These are phyloP conservation scores for Irpex sp. DNA, from an alignment of 1,284 basidiomycete genomes.

Conservation along the genomic window DNA sequence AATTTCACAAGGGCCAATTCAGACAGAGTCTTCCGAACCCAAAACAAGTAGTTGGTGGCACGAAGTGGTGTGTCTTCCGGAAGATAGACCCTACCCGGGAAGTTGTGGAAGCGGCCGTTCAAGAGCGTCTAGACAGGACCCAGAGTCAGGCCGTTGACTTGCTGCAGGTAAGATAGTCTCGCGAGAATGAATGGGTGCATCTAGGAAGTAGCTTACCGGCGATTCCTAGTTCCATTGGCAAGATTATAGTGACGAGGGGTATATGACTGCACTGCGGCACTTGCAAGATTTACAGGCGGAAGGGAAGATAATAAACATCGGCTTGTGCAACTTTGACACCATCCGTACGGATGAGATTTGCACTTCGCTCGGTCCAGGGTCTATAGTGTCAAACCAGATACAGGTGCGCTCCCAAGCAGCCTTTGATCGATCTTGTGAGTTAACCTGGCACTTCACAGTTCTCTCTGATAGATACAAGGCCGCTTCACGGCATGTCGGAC, in stretches of 20 bases:
- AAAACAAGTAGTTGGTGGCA: constrained; percentile 59
- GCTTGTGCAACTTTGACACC: constrained; percentile 80
- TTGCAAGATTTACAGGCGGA: constrained; percentile 58
- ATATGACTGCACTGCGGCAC: constrained; percentile 58
- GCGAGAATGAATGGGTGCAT: not conserved
- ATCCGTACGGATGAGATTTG: constrained; percentile 76
- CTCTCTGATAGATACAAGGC: constrained; percentile 75
- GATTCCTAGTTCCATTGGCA: constrained; percentile 72
- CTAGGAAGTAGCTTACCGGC: constrained; percentile 2
- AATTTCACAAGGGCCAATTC: constrained; percentile 58
- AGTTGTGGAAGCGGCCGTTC: constrained; percentile 60
- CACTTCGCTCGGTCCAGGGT: constrained; percentile 54
- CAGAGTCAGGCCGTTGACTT: constrained; percentile 53
- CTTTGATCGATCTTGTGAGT: not conserved
- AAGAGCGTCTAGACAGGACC: constrained; percentile 62
- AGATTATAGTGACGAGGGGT: constrained; percentile 68
- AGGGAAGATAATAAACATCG: constrained; percentile 62
- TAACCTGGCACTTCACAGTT: constrained; percentile 44
- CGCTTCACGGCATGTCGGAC: constrained; percentile 71
- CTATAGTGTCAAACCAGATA: constrained; percentile 78
- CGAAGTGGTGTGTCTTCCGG: constrained; percentile 81
- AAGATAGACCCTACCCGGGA: constrained; percentile 47
- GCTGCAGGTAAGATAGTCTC: constrained; percentile 51
- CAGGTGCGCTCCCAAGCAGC: constrained; percentile 46
- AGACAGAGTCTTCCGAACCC: constrained; percentile 40